Percentiles rank a stretch among this genome's conserved stretches.
Evolutionary conservation across 768 basidiomycete genomes (phyloP).

Genomic region (Tylopilus subfusipes): DNA sequence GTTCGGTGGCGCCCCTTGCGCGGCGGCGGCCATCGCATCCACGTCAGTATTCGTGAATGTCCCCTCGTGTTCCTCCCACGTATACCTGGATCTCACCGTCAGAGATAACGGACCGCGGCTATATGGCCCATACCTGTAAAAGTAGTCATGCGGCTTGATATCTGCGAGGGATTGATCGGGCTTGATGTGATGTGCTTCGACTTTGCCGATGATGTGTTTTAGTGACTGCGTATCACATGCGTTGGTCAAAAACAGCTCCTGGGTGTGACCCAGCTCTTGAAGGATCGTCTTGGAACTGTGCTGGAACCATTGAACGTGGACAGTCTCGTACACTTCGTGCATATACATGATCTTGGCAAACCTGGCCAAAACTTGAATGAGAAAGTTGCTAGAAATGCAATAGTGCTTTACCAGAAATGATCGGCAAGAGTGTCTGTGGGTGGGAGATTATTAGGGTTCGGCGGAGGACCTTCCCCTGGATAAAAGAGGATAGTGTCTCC

Average conservation of each 20-base stretch:
- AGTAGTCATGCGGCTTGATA: constrained; percentile 42
- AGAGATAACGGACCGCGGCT: not conserved
- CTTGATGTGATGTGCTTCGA: constrained; percentile 38
- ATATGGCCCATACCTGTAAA: constrained; percentile 47
- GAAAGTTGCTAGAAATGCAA: not conserved
- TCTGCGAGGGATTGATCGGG: constrained; percentile 24
- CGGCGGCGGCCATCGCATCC: constrained; percentile 14
- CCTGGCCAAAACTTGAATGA: constrained; percentile 38
- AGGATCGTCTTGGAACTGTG: constrained; percentile 64
- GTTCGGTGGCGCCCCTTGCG: constrained; percentile 35
- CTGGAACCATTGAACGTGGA: constrained; percentile 74
- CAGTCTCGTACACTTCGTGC: constrained; percentile 36
- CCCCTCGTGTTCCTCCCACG: constrained; percentile 45
- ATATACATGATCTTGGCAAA: constrained; percentile 64
- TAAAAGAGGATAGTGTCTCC: constrained; percentile 62
- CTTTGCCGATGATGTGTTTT: constrained; percentile 44
- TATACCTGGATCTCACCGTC: constrained; percentile 37
- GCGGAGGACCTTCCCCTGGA: constrained; percentile 35
- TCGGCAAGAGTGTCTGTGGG: constrained; percentile 43
- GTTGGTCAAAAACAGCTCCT: constrained; percentile 62
- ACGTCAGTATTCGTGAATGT: constrained; percentile 44
- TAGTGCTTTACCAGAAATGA: constrained; percentile 57
- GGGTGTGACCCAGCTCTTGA: constrained; percentile 54
- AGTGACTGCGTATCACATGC: constrained; percentile 47
- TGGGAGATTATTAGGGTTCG: constrained; percentile 35